Evolutionary conservation across 2,329 filamentous ascomycete genomes (phyloP).

Genomic region (Aspergillus sp.): DNA sequence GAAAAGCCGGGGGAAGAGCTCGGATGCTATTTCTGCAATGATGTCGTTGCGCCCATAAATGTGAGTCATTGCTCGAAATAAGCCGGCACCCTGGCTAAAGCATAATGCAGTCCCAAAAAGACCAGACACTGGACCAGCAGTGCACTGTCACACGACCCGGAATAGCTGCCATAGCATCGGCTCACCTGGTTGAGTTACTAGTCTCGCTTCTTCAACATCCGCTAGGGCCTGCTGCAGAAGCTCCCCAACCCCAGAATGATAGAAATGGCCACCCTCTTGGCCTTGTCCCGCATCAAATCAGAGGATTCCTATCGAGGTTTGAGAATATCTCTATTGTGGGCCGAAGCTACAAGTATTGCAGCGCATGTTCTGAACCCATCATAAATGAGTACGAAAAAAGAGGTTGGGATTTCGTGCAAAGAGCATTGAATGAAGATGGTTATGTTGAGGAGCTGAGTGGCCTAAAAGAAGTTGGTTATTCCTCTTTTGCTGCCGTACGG

Average conservation of each 20-base stretch:
- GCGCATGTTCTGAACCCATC: slow-evolving; percentile 60
- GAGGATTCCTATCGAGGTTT: slow-evolving; percentile 62
- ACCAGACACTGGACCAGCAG: slow-evolving; percentile 94
- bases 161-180: slow-evolving; percentile 87
- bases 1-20: slow-evolving; percentile 64
- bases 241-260: slow-evolving; percentile 32
- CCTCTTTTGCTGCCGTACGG: not conserved
- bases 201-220: slow-evolving; percentile 88
- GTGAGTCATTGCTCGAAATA: slow-evolving; percentile 55
- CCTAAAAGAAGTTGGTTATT: slow-evolving; percentile 51
- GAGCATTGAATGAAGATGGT: slow-evolving; percentile 59
- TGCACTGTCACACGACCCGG: slow-evolving; percentile 96
- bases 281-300: slow-evolving; percentile 62
- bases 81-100: slow-evolving; percentile 17
- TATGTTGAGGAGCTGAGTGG: slow-evolving; percentile 65
- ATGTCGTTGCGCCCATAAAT: slow-evolving; percentile 91
- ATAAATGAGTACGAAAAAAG: slow-evolving; percentile 53
- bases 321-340: slow-evolving; percentile 59
- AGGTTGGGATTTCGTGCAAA: slow-evolving; percentile 62
- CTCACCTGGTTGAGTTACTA: slow-evolving; percentile 84
- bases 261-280: slow-evolving; percentile 48
- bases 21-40: slow-evolving; percentile 98
- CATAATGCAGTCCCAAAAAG: slow-evolving; percentile 74
- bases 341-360: slow-evolving; percentile 61
- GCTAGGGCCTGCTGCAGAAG: slow-evolving; percentile 44